Conservation (phyloP, 1,284 basidiomycete genomes). For the Ustilago loliicola region DNA sequence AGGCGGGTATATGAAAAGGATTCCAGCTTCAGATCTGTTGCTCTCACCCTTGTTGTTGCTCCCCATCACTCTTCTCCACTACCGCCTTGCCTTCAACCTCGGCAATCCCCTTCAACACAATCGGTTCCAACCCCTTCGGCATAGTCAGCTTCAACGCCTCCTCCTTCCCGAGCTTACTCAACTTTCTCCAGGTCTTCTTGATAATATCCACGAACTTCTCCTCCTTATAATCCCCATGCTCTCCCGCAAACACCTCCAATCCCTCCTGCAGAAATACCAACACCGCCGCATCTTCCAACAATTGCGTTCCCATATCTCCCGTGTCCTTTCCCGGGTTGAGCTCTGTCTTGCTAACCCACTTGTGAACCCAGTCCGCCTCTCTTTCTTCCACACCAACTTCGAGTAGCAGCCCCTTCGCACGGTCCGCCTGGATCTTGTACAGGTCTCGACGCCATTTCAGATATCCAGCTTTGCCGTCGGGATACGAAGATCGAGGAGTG, state of each 20-base stretch:
- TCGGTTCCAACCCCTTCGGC: conserved; percentile 50
- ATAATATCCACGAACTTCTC: conserved; percentile 67
- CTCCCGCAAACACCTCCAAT: conserved; percentile 55
- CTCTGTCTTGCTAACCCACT: conserved; percentile 67
- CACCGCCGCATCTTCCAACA: conserved; percentile 67
- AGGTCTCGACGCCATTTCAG: conserved; percentile 65
- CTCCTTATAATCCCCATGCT: conserved; percentile 57
- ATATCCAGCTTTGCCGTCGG: conserved; percentile 68
- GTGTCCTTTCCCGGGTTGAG: conserved; percentile 55
- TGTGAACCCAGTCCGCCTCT: conserved; percentile 53
- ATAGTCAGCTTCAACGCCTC: conserved; percentile 66
- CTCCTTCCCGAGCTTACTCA: conserved; percentile 56
- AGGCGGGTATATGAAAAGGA: not conserved
- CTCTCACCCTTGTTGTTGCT: conserved; percentile 46
- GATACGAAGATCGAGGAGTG: conserved; percentile 59
- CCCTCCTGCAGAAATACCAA: conserved; percentile 65
- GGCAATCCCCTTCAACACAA: conserved; percentile 49
- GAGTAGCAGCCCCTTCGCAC: conserved; percentile 52
- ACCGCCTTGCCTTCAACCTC: conserved; percentile 33
- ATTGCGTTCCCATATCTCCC: conserved; percentile 57
- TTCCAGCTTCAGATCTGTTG: not conserved
- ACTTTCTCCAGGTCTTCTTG: conserved; percentile 67
- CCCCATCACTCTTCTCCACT: no score
- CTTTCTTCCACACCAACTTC: conserved; percentile 43
- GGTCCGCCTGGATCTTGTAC: conserved; percentile 62